These are phyloP conservation scores for Nothophoma quercina DNA, from an alignment of 2,329 filamentous ascomycete genomes.

Conservation along the genomic window DNA sequence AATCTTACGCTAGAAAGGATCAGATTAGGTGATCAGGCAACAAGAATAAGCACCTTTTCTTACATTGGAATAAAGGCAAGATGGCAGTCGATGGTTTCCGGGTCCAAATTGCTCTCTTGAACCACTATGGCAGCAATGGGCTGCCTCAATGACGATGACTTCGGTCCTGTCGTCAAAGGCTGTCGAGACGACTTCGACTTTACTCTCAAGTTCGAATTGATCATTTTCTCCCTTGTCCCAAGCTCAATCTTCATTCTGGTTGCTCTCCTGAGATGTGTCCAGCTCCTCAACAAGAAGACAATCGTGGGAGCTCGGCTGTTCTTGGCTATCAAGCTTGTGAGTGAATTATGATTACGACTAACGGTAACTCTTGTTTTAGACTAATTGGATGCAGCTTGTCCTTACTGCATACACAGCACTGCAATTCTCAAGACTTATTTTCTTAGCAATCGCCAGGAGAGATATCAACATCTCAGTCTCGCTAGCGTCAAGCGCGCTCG, in stretches of 20 bases:
- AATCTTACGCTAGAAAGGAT: too few species aligned
- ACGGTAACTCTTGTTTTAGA: not conserved
- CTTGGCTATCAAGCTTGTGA: conserved; percentile 1
- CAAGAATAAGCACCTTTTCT: too few species aligned
- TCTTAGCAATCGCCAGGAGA: conserved; percentile 23
- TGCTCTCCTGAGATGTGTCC: conserved; percentile 40
- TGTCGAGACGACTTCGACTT: conserved; percentile 33
- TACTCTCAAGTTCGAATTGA: conserved; percentile 43
- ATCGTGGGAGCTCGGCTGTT: conserved; percentile 1
- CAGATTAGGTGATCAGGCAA: too few species aligned
- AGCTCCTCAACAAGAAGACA: conserved; percentile 13
- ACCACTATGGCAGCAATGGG: not conserved
- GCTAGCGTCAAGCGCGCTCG: conserved; percentile 34
- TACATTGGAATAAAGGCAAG: too few species aligned
- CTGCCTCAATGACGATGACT: conserved; percentile 3
- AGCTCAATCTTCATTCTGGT: conserved; percentile 37
- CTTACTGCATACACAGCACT: conserved; percentile 30
- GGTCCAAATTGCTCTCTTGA: too few species aligned
- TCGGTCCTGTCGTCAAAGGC: not conserved
- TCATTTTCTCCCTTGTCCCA: conserved; percentile 45
- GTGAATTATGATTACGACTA: conserved; percentile 3
- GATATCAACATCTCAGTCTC: conserved; percentile 30
- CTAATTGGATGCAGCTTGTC: conserved; percentile 16
- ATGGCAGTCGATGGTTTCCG: too few species aligned
- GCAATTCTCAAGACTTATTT: conserved; percentile 37